These are phyloP conservation scores for Kodamaea lidongshanica DNA, from an alignment of 805 yeast genomes.

Conservation along the genomic window DNA sequence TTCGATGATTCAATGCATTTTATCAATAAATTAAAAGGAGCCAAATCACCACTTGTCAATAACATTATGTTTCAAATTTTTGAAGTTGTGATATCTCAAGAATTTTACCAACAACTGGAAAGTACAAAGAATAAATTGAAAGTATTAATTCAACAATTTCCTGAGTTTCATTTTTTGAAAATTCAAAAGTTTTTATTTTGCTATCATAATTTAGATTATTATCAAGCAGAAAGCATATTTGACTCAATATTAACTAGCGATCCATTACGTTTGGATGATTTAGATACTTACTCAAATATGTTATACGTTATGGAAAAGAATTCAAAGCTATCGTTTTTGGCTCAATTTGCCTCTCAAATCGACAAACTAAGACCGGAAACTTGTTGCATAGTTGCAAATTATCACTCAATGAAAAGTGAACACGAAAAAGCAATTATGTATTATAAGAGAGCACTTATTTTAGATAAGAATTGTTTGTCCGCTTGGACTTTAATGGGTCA, in stretches of 20 bases:
- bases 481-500: slow-evolving; percentile 99
- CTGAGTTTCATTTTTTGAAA: slow-evolving; percentile 65
- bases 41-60: slow-evolving; percentile 25
- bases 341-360: slow-evolving; percentile 75
- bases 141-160: slow-evolving; percentile 50
- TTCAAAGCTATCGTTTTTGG: slow-evolving; percentile 76
- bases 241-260: slow-evolving; percentile 68
- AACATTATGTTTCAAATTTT: slow-evolving; percentile 46
- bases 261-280: slow-evolving; percentile 82
- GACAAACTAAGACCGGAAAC: slow-evolving; percentile 91
- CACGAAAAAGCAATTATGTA: slow-evolving; percentile 94
- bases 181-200: slow-evolving; percentile 78
- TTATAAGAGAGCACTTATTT: slow-evolving; percentile 79
- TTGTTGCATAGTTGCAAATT: slow-evolving; percentile 90
- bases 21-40: slow-evolving; percentile 31
- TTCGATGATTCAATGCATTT: slow-evolving; percentile 52
- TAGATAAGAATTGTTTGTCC: slow-evolving; percentile 72
- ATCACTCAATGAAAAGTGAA: slow-evolving; percentile 83
- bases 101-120: slow-evolving; percentile 63
- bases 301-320: slow-evolving; percentile 88
- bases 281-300: slow-evolving; percentile 92
- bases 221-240: slow-evolving; percentile 70
- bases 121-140: slow-evolving; percentile 47
- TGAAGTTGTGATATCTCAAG: slow-evolving; percentile 64
- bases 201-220: slow-evolving; percentile 81